Evolutionary conservation across 2,329 filamentous ascomycete species (phyloP).

Genomic region (Aspergillus pseudoterreus): DNA sequence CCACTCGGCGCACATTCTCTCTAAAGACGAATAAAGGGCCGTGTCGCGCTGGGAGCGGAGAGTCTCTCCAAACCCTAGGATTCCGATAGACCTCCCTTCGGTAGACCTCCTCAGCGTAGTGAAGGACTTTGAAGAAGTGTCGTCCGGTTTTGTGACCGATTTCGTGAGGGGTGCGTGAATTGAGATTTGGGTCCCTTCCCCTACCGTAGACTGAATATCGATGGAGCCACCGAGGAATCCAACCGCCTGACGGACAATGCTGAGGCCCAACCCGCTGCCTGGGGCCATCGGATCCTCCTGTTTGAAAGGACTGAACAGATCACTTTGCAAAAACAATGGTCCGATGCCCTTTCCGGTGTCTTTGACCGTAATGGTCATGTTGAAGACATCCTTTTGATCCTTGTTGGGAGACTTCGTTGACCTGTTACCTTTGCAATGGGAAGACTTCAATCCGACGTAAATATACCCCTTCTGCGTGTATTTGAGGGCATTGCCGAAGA

Average conservation of each 20-base stretch:
- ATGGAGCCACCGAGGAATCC: slow-evolving; percentile 23
- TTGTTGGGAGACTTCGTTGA: neutral
- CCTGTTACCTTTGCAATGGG: neutral
- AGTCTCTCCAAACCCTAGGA: slow-evolving; percentile 18
- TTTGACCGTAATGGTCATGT: slow-evolving; percentile 20
- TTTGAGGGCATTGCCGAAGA: slow-evolving; percentile 49
- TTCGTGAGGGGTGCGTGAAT: slow-evolving; percentile 4
- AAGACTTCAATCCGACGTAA: slow-evolving; percentile 29
- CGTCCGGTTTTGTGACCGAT: too few species aligned
- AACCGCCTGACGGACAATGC: slow-evolving; percentile 48
- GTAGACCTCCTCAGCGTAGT: neutral
- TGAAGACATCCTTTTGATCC: slow-evolving; percentile 1
- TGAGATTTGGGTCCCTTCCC: slow-evolving; percentile 22
- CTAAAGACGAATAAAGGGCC: slow-evolving; percentile 14
- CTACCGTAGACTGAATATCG: slow-evolving; percentile 22
- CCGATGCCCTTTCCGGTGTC: slow-evolving; percentile 32
- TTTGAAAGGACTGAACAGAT: slow-evolving; percentile 54
- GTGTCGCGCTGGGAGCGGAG: slow-evolving; percentile 13
- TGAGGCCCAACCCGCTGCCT: slow-evolving; percentile 59
- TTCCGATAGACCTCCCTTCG: slow-evolving; percentile 15
- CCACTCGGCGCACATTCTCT: slow-evolving; percentile 19
- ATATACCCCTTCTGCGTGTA: slow-evolving; percentile 45
- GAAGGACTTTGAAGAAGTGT: neutral
- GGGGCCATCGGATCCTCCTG: slow-evolving; percentile 56
- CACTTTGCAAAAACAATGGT: slow-evolving; percentile 19